Base-by-base conservation (phyloP, 2,329 filamentous ascomycete species). In the Calonectria ilicicola region DNA sequence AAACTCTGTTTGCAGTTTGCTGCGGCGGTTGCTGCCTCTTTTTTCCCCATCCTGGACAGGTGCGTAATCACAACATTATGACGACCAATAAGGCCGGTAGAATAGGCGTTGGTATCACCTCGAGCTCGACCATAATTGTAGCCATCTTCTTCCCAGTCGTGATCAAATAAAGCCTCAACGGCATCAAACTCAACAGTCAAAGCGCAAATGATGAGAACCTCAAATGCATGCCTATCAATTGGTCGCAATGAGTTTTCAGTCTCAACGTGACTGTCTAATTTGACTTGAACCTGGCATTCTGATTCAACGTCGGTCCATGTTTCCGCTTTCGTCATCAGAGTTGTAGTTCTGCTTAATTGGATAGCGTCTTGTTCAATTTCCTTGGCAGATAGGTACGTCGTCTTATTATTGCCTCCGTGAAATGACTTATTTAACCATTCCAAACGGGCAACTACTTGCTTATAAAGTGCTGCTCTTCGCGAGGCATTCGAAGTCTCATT, bases 201-300 rank as follows among this genome's bases (percentile, higher is more conserved):
- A 8, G 77, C 74, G 56, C 77, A 79, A 21, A 79, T 72, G 5
- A 79, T 67, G 26, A 75, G 75, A 26, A 78, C 71, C 2, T 70
- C 46, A 23, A 79, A 79, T 8, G 23, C 49, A 23, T 21, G 27
- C 19, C 49, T 53, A 17, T 53, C 19, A 8, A 21, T 21, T 35
- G 49, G 49, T 23, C 27, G 29, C 19, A 32, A 5, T 53, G 49
- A 9, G 9, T 19, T 21, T 35, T 53, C 49, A 21, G 49, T 53
- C 49, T 35, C 29, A 23, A 53, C 27, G 9, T 9, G 19, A n/a
- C 49, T 53, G 14, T 53, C 49, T 14, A 53, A 14, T 35, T 32
- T 53, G 27, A 53, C 49, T 21, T 35, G 49, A 21, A 53, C 27
- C 35, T 53, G 27, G 19, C 27, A 53, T 53, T 53, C 49, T n/a